Evolutionary conservation across 228 moss, liverwort and hornwort genomes (phyloP), one percentile per base, ranked within the genome.

Genomic region (Sphagnum magellanicum): DNA sequence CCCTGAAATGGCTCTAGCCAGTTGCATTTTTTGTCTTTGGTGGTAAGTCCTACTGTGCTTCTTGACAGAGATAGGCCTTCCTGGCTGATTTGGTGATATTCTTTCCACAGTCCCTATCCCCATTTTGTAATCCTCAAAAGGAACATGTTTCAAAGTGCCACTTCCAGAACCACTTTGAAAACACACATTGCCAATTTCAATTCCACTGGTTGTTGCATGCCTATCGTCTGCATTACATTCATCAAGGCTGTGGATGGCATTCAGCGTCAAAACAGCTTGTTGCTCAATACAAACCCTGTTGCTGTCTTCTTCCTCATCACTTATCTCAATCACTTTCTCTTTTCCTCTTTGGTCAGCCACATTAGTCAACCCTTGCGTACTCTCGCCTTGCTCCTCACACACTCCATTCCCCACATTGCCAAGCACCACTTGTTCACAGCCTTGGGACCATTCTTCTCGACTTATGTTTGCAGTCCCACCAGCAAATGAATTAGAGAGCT

Each of bases 271-370:
- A 60, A 72, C 69, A n/a, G 79, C 85, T 59, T 81, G 81, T 65
- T 81, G 81, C 79, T 81, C 85, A 9, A 85, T 85, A 65, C 85
- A 81, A 58, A 81, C 79, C 74, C 85, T 79, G 63, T 85, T 85
- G 64, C 85, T 85, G 68, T 85, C 85, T 63, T 85, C 85, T 68
- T 85, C 85, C 77, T 85, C 85, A 16, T 85, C 85, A 55, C 85
- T 85, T 74, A 85, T 63, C 51, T 85, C 85, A 9, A 85, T 79
- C 58, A 85, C 81, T 77, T 85, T 85, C 72, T 81, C 79, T 68
- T 85, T 85, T 10, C 85, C 79, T 68, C 85, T 81, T 66, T 79
- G 74, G 67, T 81, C 75, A 1, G 81, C 81, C 13, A 64, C 70
- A 67, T 79, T 74, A 55, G 71, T 85, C 55, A 68, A 79, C 63